Base-by-base conservation (phyloP, 129 eudicot species). In the Solidago caesia region DNA sequence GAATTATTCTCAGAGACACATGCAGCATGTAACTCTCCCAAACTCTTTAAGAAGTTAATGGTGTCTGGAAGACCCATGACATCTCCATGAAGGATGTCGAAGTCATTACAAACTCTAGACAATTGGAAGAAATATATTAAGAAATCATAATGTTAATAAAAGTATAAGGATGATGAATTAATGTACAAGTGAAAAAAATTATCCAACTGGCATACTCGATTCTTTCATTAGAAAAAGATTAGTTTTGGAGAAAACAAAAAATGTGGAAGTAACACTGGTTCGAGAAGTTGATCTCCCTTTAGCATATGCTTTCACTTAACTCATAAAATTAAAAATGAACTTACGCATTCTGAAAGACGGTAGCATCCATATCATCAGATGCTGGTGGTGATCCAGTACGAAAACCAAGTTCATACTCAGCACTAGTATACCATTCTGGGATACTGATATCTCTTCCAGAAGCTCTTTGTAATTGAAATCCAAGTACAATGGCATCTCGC, bases 351-450 rank as follows among this genome's bases (percentile, higher is more conserved):
- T 41, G 72, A 21, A 21, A 63, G 74, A 75, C 58, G 62, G 78
- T 85, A 48, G 81, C 61, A 27, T 77, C 80, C 56, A 8, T 69
- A 68, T 69, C 70, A 72, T 81, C 92, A 68, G 80, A 21, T 21
- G 21, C 79, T 26, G 87, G 74, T 10, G 84, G 93, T 71, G 99
- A 88, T 68, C 99, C 99, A 5, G 96, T 88, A 63, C 98, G 96
- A 70, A 85, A 90, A 73, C 92, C 90, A 64, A 94, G 86, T 84
- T 91, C 99, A 72, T 74, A 85, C 82, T 91, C 96, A 66, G 99
- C 99, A 85, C 84, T 91, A 4, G 97, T 73, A 74, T 94, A 94
- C 99, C 99, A 94, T 21, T 94, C 96, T 8, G 99, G 99, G 60
- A 94, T 88, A 75, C 93, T 84, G 51, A 94, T 88, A 79, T 94